phyloP scores from a whole-genome alignment of 2,329 filamentous ascomycete genomes.

The Akanthomyces muscarius region DNA sequence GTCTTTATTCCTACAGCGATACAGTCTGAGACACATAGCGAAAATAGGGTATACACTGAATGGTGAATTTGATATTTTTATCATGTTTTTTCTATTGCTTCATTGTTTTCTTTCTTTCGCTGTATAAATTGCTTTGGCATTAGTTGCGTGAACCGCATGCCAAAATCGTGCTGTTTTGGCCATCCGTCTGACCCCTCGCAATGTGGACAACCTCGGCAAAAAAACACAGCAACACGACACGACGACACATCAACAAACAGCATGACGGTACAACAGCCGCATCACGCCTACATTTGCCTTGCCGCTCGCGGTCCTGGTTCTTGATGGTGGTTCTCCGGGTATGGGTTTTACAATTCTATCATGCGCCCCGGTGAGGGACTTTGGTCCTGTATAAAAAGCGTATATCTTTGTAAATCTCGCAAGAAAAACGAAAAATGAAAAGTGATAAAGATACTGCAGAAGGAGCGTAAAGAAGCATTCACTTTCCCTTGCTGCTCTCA shows the following conservation, averaged over 20 bases:
- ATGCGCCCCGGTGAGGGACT: neutral
- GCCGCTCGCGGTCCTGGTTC: neutral
- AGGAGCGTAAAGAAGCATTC: neutral
- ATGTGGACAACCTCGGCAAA: neutral
- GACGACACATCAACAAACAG: neutral
- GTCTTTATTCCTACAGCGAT: no score
- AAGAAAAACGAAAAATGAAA: neutral
- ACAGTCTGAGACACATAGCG: neutral
- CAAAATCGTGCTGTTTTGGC: no score
- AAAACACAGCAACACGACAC: neutral
- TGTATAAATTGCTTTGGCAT: neutral
- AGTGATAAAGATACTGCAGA: constrained; percentile 3
- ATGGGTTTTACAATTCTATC: neutral
- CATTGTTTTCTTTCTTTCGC: neutral
- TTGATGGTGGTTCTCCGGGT: no score
- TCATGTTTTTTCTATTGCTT: neutral
- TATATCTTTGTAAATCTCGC: constrained; percentile 17
- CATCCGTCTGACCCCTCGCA: no score
- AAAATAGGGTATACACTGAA: neutral
- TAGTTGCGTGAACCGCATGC: neutral
- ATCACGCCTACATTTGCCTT: neutral
- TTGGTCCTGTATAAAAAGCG: neutral
- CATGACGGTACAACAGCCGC: neutral
- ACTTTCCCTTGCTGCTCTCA: constrained; percentile 1
- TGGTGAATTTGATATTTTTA: neutral